phyloP scores from a whole-genome alignment of 805 yeast genomes.

The Yarrowia alimentaria region DNA sequence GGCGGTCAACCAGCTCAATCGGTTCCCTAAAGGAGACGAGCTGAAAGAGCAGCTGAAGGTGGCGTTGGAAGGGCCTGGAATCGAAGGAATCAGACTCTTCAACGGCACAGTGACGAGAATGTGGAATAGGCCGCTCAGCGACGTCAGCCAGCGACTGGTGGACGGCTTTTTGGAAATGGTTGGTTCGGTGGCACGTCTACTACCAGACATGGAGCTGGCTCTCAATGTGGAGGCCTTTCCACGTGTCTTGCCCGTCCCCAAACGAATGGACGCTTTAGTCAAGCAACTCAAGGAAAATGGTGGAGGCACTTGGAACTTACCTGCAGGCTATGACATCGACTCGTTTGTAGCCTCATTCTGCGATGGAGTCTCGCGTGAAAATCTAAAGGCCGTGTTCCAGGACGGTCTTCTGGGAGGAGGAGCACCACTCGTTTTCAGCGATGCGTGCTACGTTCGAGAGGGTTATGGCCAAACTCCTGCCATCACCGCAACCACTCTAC shows the following conservation, averaged over 20 bases:
- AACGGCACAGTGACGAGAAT: not conserved
- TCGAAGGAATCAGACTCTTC: not conserved
- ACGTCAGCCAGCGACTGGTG: not conserved
- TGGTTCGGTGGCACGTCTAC: not conserved
- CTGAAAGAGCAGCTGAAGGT: not conserved
- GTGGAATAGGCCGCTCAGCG: not conserved
- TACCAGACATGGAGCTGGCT: constrained; percentile 9
- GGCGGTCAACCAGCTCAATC: not conserved
- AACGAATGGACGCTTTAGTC: too few relatives aligned
- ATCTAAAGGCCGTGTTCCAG: not conserved
- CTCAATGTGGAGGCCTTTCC: constrained; percentile 8
- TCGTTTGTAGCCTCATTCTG: not conserved
- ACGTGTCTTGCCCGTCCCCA: constrained; percentile 1
- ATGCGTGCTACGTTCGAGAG: not conserved
- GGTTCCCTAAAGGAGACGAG: not conserved
- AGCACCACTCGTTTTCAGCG: not conserved
- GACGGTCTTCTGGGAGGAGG: constrained; percentile 11
- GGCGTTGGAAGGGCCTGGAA: constrained; percentile 7
- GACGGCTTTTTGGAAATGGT: not conserved
- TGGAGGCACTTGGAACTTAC: not conserved
- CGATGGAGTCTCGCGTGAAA: not conserved
- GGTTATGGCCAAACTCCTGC: constrained; percentile 4
- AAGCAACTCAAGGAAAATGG: not conserved
- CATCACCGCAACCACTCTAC: not conserved
- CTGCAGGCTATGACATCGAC: not conserved